A percentile compares a stretch with the other conserved stretches of the same genome.
Evolutionary conservation across 805 yeast species (phyloP).

Genomic region (Spathaspora sp.): DNA sequence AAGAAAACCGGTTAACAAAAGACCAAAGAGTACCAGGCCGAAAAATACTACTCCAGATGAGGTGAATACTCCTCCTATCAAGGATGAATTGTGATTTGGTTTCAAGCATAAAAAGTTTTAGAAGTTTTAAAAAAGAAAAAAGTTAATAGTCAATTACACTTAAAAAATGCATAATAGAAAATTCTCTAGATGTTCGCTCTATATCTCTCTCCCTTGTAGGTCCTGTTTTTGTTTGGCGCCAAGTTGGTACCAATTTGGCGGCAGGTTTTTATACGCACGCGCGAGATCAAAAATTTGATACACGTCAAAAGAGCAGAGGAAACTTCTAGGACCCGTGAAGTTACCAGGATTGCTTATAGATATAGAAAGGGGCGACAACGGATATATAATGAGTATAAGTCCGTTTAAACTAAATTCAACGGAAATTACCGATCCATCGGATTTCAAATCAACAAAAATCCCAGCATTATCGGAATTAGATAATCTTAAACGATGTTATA

Average conservation of each 20-base stretch:
- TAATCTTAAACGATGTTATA: conserved; percentile 72
- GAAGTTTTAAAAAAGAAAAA: background rate
- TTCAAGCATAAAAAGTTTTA: background rate
- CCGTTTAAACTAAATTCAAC: conserved; percentile 13
- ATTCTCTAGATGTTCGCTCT: too few relatives aligned
- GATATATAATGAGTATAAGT: conserved; percentile 9
- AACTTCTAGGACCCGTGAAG: background rate
- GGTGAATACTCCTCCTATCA: background rate
- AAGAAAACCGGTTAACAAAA: background rate
- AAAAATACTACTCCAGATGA: conserved; percentile 7
- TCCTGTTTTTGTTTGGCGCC: too few relatives aligned
- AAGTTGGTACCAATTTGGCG: background rate
- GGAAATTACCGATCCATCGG: conserved; percentile 62
- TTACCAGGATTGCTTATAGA: background rate
- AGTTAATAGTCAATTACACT: background rate
- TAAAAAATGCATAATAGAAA: too few relatives aligned
- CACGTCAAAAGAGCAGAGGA: background rate
- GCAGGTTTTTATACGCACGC: background rate
- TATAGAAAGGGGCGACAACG: background rate
- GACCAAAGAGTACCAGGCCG: conserved; percentile 10
- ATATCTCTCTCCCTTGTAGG: too few relatives aligned
- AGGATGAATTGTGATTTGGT: conserved; percentile 11
- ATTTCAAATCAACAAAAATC: conserved; percentile 54
- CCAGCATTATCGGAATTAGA: conserved; percentile 64
- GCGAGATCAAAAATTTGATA: background rate